Percentiles rank a stretch among this genome's conserved stretches.
Conservation (phyloP, 2,329 filamentous ascomycete genomes). For the Sporothrix humicola region DNA sequence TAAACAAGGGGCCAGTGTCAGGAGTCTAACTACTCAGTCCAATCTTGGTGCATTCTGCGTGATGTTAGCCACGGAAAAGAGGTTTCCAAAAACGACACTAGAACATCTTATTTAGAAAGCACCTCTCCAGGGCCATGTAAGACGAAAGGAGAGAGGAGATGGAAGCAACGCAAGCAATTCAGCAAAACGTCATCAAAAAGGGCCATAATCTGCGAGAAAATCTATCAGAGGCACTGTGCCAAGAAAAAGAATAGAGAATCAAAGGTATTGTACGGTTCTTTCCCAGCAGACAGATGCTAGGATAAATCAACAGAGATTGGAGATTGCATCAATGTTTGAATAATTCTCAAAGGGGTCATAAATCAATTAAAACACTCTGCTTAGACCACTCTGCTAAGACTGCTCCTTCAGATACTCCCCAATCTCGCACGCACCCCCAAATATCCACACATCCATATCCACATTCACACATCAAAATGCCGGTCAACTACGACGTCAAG, state of each 20-base stretch:
- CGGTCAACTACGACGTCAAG: slow-evolving; percentile 28
- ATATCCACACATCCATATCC: not conserved
- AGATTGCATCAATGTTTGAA: too few species aligned
- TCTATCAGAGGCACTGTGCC: too few species aligned
- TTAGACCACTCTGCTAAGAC: not conserved
- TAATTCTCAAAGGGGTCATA: not conserved
- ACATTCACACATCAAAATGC: slow-evolving; percentile 24
- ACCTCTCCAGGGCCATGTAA: not conserved
- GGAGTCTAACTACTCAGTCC: not conserved
- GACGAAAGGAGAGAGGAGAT: not conserved
- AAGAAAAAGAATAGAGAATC: not conserved
- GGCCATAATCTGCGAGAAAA: too few species aligned
- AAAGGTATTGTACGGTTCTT: not conserved
- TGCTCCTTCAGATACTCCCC: not conserved
- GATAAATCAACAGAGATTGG: too few species aligned
- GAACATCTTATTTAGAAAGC: slow-evolving; percentile 9
- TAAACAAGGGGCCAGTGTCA: not conserved
- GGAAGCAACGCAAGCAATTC: not conserved
- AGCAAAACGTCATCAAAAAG: not conserved
- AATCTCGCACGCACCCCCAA: not conserved
- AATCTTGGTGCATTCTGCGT: not conserved
- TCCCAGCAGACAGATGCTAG: not conserved
- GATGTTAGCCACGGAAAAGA: slow-evolving; percentile 21
- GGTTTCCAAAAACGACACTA: not conserved
- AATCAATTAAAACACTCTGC: not conserved